Evolutionary conservation across 768 basidiomycete species (phyloP), one percentile per base, ranked within the genome.

Genomic region (Jaapia argillacea): DNA sequence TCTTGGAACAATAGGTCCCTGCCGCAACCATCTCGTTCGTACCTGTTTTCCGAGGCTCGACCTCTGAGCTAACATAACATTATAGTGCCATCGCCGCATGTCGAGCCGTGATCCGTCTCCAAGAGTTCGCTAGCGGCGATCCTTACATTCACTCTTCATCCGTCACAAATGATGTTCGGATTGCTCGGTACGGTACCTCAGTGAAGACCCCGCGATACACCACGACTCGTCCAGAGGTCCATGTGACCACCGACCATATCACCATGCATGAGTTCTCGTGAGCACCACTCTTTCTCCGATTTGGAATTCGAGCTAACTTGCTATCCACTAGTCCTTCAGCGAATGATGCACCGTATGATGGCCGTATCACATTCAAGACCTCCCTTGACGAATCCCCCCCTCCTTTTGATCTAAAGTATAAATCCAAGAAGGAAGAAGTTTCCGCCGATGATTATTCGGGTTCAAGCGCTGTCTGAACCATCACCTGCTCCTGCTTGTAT

Each of bases 41-140:
- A 7, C 3, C 16, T 41, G 23, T 40, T 16, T 25, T 43, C 26
- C 13, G n/a, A 41, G 70, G 81, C 68, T 81, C 26, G n/a, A n/a
- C n/a, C 81, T 81, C 22, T 79, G 81, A 27, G 79, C 81, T 14
- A 71, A 75, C 4, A 64, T 81, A 46, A 78, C 79, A 81, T 82
- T 61, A 45, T 44, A 61, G 58, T 12, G 45, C 75, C 5, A 77
- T 80, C 42, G 78, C 80, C 18, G 76, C 82, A 23, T 79, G 79
- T 56, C 73, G 82, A 36, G 73, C 78, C 23, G 81, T 84, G 36
- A 79, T 81, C 56, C 70, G 79, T 46, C 64, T 85, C 20, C 69
- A 75, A 27, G 77, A 79, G 42, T 79, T 75, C 50, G 71, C 63
- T 49, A 35, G 61, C 52, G 44, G 68, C 22, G 54, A 59, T 41